Evolutionary conservation across 306 rosid genomes (phyloP).

Genomic region (Spatholobus suberectus): DNA sequence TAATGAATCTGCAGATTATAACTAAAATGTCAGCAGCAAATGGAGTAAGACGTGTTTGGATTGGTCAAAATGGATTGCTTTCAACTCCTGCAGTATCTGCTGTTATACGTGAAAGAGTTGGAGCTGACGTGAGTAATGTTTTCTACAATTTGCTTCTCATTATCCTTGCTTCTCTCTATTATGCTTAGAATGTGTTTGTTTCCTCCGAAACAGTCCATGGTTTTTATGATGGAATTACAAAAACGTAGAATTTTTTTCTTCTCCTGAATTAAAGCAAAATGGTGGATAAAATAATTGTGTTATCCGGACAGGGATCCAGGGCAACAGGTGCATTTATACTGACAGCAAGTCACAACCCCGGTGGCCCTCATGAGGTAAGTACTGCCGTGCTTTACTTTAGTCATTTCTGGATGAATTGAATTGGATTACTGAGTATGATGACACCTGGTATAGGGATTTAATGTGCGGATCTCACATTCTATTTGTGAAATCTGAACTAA

Average conservation of each 20-base stretch:
- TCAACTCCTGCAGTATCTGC: constrained; percentile 99
- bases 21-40: constrained; percentile 93
- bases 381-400: constrained; percentile 24
- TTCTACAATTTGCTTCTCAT: constrained; percentile 1
- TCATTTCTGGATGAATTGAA: constrained; percentile 22
- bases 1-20: constrained; percentile 68
- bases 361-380: constrained; percentile 92
- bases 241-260: not conserved
- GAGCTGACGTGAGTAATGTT: constrained; percentile 74
- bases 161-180: not conserved
- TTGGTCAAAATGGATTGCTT: constrained; percentile 95
- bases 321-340: constrained; percentile 95
- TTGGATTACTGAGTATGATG: constrained; percentile 21
- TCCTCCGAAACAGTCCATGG: constrained; percentile 8
- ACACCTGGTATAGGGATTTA: constrained; percentile 18
- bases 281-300: constrained; percentile 18
- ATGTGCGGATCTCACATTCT: not conserved
- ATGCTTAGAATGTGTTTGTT: constrained; percentile 9
- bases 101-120: constrained; percentile 94
- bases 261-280: constrained; percentile 15
- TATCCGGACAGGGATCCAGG: constrained; percentile 75
- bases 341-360: constrained; percentile 99
- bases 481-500: constrained; percentile 20
- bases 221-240: not conserved
- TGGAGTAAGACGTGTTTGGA: constrained; percentile 92